Percentiles rank a stretch among this genome's conserved stretches.
Conservation (phyloP, 495 filamentous ascomycete genomes). For the Penicillium maclennaniae region DNA sequence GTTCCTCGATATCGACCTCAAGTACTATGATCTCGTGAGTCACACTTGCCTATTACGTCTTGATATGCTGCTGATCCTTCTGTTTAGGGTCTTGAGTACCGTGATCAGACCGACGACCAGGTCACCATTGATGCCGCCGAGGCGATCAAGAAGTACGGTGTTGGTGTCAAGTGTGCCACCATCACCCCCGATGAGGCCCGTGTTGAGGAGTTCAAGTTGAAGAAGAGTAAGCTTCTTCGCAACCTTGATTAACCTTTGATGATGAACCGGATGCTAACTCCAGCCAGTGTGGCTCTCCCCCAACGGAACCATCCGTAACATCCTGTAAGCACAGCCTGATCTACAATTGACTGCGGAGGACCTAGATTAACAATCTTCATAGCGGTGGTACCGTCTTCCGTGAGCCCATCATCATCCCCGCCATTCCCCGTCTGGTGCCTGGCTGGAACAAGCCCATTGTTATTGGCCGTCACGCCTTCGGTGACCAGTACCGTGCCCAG, state of each 20-base stretch:
- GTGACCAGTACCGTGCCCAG: constrained; percentile 96
- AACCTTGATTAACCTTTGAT: too few relatives aligned
- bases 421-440: constrained; percentile 85
- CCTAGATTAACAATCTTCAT: constrained; percentile 4
- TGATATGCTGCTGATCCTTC: constrained; percentile 4
- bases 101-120: constrained; percentile 92
- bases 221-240: constrained; percentile 67
- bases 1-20: constrained; percentile 93
- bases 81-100: constrained; percentile 75
- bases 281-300: constrained; percentile 89
- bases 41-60: background rate
- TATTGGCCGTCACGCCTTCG: constrained; percentile 97
- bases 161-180: constrained; percentile 98
- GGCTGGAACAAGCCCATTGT: constrained; percentile 99
- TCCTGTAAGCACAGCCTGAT: constrained; percentile 50
- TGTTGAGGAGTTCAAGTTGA: constrained; percentile 96
- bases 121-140: constrained; percentile 92
- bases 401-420: constrained; percentile 93
- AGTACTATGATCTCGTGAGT: constrained; percentile 90
- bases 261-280: constrained; percentile 14
- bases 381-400: constrained; percentile 94
- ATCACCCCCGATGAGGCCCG: constrained; percentile 97
- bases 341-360: background rate
- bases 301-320: constrained; percentile 97
- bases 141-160: constrained; percentile 97